phyloP scores from a whole-genome alignment of 495 filamentous ascomycete genomes.

The Penicillium alfredii region DNA sequence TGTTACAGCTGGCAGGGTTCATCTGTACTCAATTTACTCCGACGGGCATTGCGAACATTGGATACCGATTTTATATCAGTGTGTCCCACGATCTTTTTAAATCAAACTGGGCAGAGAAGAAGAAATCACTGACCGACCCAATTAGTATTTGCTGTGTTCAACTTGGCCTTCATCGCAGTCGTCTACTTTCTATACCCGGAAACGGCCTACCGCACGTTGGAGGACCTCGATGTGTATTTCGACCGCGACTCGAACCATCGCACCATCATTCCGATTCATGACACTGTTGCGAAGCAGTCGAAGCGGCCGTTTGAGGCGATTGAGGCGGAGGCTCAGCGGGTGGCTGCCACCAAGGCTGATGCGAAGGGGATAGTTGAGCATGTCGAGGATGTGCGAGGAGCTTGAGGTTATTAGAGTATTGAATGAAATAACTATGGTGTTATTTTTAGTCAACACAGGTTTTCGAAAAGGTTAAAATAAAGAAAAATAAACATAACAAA shows the following conservation, averaged over 20 bases:
- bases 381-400: conserved; percentile 3
- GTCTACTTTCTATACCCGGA: conserved; percentile 11
- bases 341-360: conserved; percentile 4
- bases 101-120: background rate
- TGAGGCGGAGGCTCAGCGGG: conserved; percentile 8
- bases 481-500: background rate
- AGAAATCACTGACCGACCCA: background rate
- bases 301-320: conserved; percentile 12
- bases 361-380: conserved; percentile 1
- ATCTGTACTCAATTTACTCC: conserved; percentile 50
- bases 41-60: conserved; percentile 38
- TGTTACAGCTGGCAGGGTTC: conserved; percentile 21
- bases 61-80: conserved; percentile 49
- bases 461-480: background rate
- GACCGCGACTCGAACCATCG: conserved; percentile 26
- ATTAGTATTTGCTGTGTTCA: conserved; percentile 25
- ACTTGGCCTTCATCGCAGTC: conserved; percentile 4
- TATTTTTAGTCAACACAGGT: background rate
- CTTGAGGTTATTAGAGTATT: background rate
- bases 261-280: conserved; percentile 28
- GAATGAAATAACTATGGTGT: background rate
- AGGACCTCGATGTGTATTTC: conserved; percentile 33
- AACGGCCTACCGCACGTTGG: conserved; percentile 21
- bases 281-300: conserved; percentile 16
- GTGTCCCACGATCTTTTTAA: conserved; percentile 41